Base-by-base conservation (phyloP, 139 green algal species). In the Limnomonas spitsbergensis region DNA sequence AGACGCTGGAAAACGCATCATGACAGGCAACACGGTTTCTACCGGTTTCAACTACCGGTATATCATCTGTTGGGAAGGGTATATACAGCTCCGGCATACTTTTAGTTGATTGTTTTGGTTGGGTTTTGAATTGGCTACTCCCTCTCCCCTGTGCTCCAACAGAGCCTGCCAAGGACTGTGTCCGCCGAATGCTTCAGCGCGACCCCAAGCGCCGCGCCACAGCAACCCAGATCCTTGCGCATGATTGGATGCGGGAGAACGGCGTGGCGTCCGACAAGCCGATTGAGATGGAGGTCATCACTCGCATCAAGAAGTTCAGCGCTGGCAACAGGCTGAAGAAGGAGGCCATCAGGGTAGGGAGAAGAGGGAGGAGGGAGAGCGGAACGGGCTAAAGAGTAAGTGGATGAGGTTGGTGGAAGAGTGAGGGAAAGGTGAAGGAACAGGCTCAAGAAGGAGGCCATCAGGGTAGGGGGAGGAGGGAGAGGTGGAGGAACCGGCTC, bases 321-420 rank as follows among this genome's bases (percentile, higher is more conserved):
- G 85, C 61, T 70, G 95, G 97, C 89, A 98, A 98, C 90, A 94
- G 94, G 77, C 88, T 99, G 40, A 98, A 99, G 88, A 97, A 97
- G 81, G 87, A 96, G 85, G 96, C 96, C 0, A 85, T 99, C 75
- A 92, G 95, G 83, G 89, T 96, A 61, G n/a, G n/a, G n/a, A n/a
- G n/a, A n/a, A n/a, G n/a, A n/a, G n/a, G n/a, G n/a, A 20, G 82
- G 75, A 52, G 4, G 67, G 67, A 52, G 7, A 27, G 29, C 9
- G 67, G 20, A n/a, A 4, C 27, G 56, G 56, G 56, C n/a, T n/a
- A n/a, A n/a, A 4, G 7, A 14, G 56, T 29, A 69, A 37, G 56
- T 29, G 24, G 27, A n/a, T 69, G 56, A 29, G 56, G 4, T 29
- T 32, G 20, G 4, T 34, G 56, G 4, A 73, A 26, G 34, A n/a